A percentile compares a stretch with the other conserved stretches of the same genome.
These are phyloP conservation scores for Penicillium concentricum DNA, from an alignment of 2,329 filamentous ascomycete species.

Conservation along the genomic window DNA sequence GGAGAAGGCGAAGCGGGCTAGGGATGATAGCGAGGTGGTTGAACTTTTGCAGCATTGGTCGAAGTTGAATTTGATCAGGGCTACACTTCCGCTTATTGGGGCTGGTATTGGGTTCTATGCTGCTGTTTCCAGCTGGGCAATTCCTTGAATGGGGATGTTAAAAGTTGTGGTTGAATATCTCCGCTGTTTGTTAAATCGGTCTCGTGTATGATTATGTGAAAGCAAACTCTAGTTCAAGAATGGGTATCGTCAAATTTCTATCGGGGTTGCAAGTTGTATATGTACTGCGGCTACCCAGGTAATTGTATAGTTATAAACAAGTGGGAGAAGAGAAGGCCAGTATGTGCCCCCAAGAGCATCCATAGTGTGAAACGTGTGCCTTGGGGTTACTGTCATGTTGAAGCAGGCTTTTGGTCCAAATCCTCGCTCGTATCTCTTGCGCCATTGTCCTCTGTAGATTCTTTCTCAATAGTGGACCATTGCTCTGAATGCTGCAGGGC, in stretches of 20 bases:
- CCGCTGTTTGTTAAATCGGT: neutral
- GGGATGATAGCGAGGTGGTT: conserved; percentile 21
- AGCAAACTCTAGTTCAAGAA: neutral
- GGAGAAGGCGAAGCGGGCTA: conserved; percentile 19
- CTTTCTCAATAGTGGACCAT: conserved; percentile 38
- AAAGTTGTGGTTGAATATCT: neutral
- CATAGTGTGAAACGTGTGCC: neutral
- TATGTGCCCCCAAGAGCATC: neutral
- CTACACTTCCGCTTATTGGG: conserved; percentile 23
- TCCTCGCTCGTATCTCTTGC: conserved; percentile 1
- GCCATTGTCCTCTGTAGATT: conserved; percentile 18
- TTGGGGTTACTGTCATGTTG: neutral
- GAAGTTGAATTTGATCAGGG: conserved; percentile 24
- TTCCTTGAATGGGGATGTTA: neutral
- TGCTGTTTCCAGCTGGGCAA: conserved; percentile 3
- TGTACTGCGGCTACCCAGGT: neutral
- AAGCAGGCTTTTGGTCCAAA: neutral
- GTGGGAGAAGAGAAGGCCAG: neutral
- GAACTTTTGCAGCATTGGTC: conserved; percentile 22
- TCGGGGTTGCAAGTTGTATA: neutral
- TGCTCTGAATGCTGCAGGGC: conserved; percentile 37
- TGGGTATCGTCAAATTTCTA: conserved; percentile 19
- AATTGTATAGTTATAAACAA: conserved; percentile 9
- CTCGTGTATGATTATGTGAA: neutral
- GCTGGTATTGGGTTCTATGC: conserved; percentile 28